Evolutionary conservation across 139 green algal genomes (phyloP), one percentile per base, ranked within the genome.

Genomic region (Yamagishiella unicocca): DNA sequence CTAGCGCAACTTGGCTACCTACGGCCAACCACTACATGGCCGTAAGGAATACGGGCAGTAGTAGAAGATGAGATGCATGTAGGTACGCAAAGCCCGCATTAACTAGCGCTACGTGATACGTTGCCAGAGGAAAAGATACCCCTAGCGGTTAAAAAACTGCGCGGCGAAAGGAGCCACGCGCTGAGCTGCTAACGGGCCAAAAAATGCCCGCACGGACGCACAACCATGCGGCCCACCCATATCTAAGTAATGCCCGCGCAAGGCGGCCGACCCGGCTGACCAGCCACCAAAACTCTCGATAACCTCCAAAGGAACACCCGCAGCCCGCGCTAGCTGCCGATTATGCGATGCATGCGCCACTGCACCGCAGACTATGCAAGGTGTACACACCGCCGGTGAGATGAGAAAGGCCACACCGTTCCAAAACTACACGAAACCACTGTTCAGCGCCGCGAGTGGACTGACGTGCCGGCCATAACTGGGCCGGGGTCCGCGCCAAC

Each of bases 241-340:
- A 66, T 81, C 73, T 27, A 81, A 12, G 40, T 81, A 81, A 29
- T 81, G 73, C 73, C 43, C 45, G 6, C 73, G 73, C 43, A 81
- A 43, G 2, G 73, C 73, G 1, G 1, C 1, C 6, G 72, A 81
- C 5, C 29, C n/a, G 9, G 45, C 72, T 8, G 9, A 9, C 72
- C 72, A 81, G 29, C 45, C 73, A 3, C 73, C 73, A 29, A 81
- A 66, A 29, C 9, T 37, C 29, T 81, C 45, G 40, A 81, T 64
- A 5, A 81, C 45, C 10, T 81, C 73, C 43, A 81, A n/a, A 25
- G 45, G 73, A 10, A 81, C 45, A 27, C 73, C 45, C 10, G 29
- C 73, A 3, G 73, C 73, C 2, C 43, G 73, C 1, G 73, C 73
- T 29, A 45, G 43, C 9, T n/a, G n/a, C n/a, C n/a, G n/a, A n/a